These are phyloP conservation scores for Backusella circina DNA, from an alignment of 192 early-diverging fungal genomes.

Conservation along the genomic window DNA sequence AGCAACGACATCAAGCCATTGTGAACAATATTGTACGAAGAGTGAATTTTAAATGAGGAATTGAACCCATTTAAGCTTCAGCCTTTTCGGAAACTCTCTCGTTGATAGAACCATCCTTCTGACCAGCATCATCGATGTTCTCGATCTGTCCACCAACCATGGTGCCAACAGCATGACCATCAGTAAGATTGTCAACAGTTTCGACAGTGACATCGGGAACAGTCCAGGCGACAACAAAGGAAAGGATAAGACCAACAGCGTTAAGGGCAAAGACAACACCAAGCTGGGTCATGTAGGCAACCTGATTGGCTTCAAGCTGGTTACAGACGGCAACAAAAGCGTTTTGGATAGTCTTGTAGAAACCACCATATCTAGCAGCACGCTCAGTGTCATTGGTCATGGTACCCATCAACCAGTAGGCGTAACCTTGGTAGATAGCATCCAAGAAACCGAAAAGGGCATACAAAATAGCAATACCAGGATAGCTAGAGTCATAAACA, in stretches of 20 bases:
- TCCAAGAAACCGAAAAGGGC: slow-evolving; percentile 75
- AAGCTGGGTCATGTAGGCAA: slow-evolving; percentile 46
- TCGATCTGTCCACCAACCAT: slow-evolving; percentile 37
- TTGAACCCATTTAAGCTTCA: not conserved
- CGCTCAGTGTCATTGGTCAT: slow-evolving; percentile 77
- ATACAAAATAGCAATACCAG: slow-evolving; percentile 66
- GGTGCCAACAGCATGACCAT: slow-evolving; percentile 19
- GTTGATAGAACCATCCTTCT: slow-evolving; percentile 13
- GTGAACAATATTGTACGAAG: not conserved
- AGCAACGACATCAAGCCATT: slow-evolving; percentile 4
- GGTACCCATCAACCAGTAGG: slow-evolving; percentile 87
- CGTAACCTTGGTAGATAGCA: slow-evolving; percentile 77
- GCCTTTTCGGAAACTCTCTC: not conserved
- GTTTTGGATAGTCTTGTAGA: slow-evolving; percentile 91
- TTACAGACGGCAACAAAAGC: slow-evolving; percentile 69
- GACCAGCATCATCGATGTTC: slow-evolving; percentile 5
- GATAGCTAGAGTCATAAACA: slow-evolving; percentile 38
- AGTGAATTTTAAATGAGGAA: not conserved
- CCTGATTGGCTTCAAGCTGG: slow-evolving; percentile 58
- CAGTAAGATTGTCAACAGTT: slow-evolving; percentile 28
- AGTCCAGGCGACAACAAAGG: slow-evolving; percentile 20
- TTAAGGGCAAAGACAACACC: slow-evolving; percentile 21
- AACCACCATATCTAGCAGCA: slow-evolving; percentile 73
- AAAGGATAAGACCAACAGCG: slow-evolving; percentile 26
- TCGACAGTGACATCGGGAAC: slow-evolving; percentile 36